Evolutionary conservation across 2,329 filamentous ascomycete genomes (phyloP), one percentile per base, ranked within the genome.

Genomic region (Dactylellina parvicollis): DNA sequence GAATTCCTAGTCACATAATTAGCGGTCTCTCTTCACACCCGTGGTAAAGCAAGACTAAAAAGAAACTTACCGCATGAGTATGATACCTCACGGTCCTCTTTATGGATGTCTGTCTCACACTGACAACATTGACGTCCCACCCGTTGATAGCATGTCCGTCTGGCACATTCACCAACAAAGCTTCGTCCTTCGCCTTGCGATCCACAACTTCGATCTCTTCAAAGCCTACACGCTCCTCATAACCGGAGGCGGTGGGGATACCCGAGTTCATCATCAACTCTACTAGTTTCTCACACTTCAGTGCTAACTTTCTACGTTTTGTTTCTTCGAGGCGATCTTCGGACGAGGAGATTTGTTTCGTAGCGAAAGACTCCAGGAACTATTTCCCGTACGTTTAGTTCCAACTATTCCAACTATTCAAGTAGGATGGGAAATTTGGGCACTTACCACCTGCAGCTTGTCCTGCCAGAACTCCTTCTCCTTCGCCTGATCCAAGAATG

Each of bases 391-490:
- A n/a, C n/a, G 38, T 49, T 60, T 32, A 8, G n/a, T 4, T 38
- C n/a, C n/a, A n/a, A n/a, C n/a, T n/a, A n/a, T n/a, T n/a, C n/a
- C n/a, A n/a, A n/a, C n/a, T n/a, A n/a, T n/a, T n/a, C n/a, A n/a
- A n/a, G 49, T 8, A 46, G 30, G 36, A 38, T 16, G 55, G 40
- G 44, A 20, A 28, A 55, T 30, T 28, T 44, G 52, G 22, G 32
- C 18, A 74, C 18, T 77, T 82, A 96, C 92, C 79, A 93, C 87
- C 84, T 99, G 95, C 73, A 99, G 84, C 81, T 96, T 98, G 80
- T 98, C 92, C 83, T 99, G 95, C 95, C 95, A 99, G 79, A 99
- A 99, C 82, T 99, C 95, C 86, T 98, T 96, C 85, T 99, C 95
- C 79, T 88, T 90, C 20, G 95, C 95, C 84, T 96, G 92, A 82